Evolutionary conservation across 331 rosid genomes (phyloP), one percentile per base, ranked within the genome.

Genomic region (Cucumis variabilis): DNA sequence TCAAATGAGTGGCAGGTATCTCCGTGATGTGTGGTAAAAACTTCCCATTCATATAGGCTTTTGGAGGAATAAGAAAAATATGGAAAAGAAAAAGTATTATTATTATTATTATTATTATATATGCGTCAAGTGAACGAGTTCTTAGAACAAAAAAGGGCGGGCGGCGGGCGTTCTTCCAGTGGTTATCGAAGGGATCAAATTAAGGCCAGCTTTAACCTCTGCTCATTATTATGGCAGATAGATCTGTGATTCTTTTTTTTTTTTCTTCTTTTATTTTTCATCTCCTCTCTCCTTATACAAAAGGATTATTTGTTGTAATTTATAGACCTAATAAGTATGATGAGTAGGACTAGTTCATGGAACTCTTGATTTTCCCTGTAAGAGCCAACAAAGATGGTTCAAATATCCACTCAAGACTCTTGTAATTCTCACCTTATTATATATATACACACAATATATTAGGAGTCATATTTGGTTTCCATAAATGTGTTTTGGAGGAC

Each of bases 1-100:
- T 88, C 99, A 96, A 90, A 96, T 90, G 93, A 94, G 30, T 83
- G 99, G 99, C 86, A 87, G 99, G 87, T 96, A 97, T 90, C 88
- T 96, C 91, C 99, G 99, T 86, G 99, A 97, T 78, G 99, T 97
- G 82, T 97, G 99, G 99, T 96, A 82, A 94, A 63, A 81, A 88
- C n/a, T 46, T 68, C 79, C 55, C 23, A 20, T 82, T 63, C 33
- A 3, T 82, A 51, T 19, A 55, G 60, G 27, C 51, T 41, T 63
- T 70, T 78, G 55, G 67, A 48, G 24, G 33, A 33, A 30, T 33
- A 21, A 13, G 46, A 60, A 60, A 76, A 82, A 69, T 2, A 76
- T 87, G 72, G 12, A 11, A 44, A 41, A 23, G 33, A 14, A 14
- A 83, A 44, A 46, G 41, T 48, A 67, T 37, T 48, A 69, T 25